These are phyloP conservation scores for Suhomyces tanzawaensis DNA, from an alignment of 805 yeast genomes.

Conservation along the genomic window DNA sequence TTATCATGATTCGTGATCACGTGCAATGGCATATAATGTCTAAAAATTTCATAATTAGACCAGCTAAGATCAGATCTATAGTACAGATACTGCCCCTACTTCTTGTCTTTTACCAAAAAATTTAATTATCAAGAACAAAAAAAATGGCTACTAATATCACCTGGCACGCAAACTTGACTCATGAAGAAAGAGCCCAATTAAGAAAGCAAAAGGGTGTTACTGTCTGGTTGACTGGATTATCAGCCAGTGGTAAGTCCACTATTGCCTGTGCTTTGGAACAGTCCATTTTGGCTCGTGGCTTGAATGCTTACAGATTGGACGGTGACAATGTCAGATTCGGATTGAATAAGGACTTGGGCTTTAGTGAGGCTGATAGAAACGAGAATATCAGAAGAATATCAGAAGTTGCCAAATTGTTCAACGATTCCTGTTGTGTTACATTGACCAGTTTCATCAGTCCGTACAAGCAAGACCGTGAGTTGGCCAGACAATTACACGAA, in stretches of 20 bases:
- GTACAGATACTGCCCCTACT: neutral
- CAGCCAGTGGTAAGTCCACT: constrained; percentile 94
- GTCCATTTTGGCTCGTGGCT: constrained; percentile 62
- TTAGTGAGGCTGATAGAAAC: constrained; percentile 85
- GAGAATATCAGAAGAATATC: constrained; percentile 94
- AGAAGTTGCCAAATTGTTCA: constrained; percentile 91
- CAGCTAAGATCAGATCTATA: neutral
- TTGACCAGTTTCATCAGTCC: constrained; percentile 93
- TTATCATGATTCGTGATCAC: constrained; percentile 4
- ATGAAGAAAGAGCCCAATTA: constrained; percentile 69
- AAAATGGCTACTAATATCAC: constrained; percentile 93
- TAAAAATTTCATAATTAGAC: too few relatives aligned
- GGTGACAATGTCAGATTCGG: constrained; percentile 96
- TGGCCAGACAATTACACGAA: constrained; percentile 82
- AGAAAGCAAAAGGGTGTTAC: constrained; percentile 86
- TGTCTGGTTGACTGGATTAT: constrained; percentile 91
- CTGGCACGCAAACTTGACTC: constrained; percentile 90
- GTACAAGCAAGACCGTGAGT: constrained; percentile 77
- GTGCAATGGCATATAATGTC: constrained; percentile 4
- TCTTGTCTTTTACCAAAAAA: constrained; percentile 3
- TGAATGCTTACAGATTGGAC: constrained; percentile 83
- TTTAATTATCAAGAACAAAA: neutral
- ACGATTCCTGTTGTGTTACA: constrained; percentile 86
- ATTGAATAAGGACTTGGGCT: constrained; percentile 90
- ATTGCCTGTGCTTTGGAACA: constrained; percentile 94